These are phyloP conservation scores for Pseudogymnoascus sp. DNA, from an alignment of 2,329 filamentous ascomycete species.

Conservation along the genomic window DNA sequence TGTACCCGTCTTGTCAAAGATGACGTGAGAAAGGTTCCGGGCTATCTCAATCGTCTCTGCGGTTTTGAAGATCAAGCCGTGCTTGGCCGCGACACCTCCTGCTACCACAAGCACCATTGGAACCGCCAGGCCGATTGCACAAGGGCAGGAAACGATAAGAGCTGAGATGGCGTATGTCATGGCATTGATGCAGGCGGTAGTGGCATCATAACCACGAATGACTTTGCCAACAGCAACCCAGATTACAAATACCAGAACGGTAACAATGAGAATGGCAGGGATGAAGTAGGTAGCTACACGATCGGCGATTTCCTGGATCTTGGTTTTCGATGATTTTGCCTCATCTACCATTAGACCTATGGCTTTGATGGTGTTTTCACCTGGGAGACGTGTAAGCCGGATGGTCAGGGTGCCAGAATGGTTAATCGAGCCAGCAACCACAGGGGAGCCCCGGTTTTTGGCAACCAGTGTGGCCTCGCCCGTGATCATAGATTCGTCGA, in stretches of 20 bases:
- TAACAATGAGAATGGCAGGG: slow-evolving; percentile 53
- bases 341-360: slow-evolving; percentile 67
- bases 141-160: slow-evolving; percentile 71
- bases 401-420: slow-evolving; percentile 54
- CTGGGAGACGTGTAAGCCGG: slow-evolving; percentile 52
- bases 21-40: slow-evolving; percentile 54
- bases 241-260: slow-evolving; percentile 51
- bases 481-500: slow-evolving; percentile 74
- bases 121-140: slow-evolving; percentile 62
- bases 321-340: slow-evolving; percentile 61
- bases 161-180: slow-evolving; percentile 68
- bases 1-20: slow-evolving; percentile 79
- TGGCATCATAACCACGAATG: slow-evolving; percentile 34
- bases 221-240: slow-evolving; percentile 57
- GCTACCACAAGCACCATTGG: slow-evolving; percentile 73
- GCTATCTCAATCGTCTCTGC: slow-evolving; percentile 57
- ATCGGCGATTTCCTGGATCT: slow-evolving; percentile 62
- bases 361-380: slow-evolving; percentile 63
- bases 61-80: slow-evolving; percentile 64
- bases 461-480: slow-evolving; percentile 58
- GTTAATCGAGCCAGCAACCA: slow-evolving; percentile 67
- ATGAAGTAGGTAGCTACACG: slow-evolving; percentile 62
- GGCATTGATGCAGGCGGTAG: slow-evolving; percentile 48
- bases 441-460: slow-evolving; percentile 45
- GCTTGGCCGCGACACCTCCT: slow-evolving; percentile 56